phyloP scores from a whole-genome alignment of 2,329 filamentous ascomycete species.

The Ilyonectria destructans region DNA sequence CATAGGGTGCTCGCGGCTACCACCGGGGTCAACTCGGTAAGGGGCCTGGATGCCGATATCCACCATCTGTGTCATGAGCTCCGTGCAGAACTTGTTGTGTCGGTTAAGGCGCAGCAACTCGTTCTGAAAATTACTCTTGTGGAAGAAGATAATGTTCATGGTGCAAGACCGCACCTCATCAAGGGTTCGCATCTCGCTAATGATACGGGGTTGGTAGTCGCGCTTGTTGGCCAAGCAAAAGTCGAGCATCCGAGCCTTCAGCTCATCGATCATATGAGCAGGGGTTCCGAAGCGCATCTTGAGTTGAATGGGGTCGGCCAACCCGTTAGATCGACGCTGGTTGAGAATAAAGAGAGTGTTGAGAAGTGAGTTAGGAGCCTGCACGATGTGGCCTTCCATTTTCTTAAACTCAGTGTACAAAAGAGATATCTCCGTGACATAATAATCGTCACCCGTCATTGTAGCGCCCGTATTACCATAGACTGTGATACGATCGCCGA shows the following conservation, averaged over 20 bases:
- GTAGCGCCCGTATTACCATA: constrained; percentile 90
- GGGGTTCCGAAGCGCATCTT: constrained; percentile 92
- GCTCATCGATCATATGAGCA: constrained; percentile 84
- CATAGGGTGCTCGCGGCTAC: constrained; percentile 78
- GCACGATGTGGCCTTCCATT: constrained; percentile 96
- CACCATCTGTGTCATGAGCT: constrained; percentile 89
- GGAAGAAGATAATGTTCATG: constrained; percentile 96
- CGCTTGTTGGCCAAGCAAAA: constrained; percentile 90
- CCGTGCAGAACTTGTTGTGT: constrained; percentile 94
- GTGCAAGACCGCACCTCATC: constrained; percentile 88
- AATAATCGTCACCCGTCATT: constrained; percentile 91
- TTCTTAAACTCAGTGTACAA: constrained; percentile 99
- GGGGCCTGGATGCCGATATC: constrained; percentile 90
- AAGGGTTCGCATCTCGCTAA: constrained; percentile 87
- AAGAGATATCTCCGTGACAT: constrained; percentile 93
- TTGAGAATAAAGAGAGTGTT: constrained; percentile 97
- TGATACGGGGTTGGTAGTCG: constrained; percentile 88
- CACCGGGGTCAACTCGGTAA: constrained; percentile 72
- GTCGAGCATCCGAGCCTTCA: constrained; percentile 85
- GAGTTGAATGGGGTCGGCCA: constrained; percentile 89
- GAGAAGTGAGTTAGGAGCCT: constrained; percentile 94
- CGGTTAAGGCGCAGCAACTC: constrained; percentile 90
- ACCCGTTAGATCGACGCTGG: constrained; percentile 88
- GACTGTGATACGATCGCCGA: constrained; percentile 92
- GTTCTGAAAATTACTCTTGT: constrained; percentile 98